Base-by-base conservation (phyloP, 371 early-diverging fungal species). In the Mortierella sp. region DNA sequence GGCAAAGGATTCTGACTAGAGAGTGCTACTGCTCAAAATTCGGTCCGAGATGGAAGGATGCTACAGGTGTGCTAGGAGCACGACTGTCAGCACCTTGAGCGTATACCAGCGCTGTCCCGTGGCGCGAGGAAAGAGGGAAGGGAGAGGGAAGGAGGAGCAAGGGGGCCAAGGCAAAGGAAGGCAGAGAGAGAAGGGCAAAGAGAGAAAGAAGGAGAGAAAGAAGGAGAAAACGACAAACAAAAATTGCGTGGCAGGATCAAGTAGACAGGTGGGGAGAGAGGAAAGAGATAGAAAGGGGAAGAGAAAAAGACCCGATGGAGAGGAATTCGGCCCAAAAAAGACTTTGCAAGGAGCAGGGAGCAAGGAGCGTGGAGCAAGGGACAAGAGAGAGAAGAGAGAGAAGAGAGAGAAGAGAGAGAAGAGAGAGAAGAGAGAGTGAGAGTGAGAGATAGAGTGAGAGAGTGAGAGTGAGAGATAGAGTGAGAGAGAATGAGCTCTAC, bases 191-290 rank as follows among this genome's bases (percentile, higher is more conserved):
- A 48, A 25, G 43, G 55, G 47, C n/a, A 25, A 23, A 55, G 30
- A 44, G 46, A 45, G 26, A 59, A 26, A 52, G 44, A 53, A 51
- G 44, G n/a, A n/a, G n/a, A 52, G 59, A 59, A 30, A 52, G 25
- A 37, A 52, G 52, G 44, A 19, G 26, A 43, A 60, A 43, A 52
- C 19, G 62, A n/a, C n/a, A n/a, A n/a, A n/a, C 9, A 51, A 16
- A 51, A n/a, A 11, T 23, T 19, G 15, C 21, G 26, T 53, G 53
- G 26, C 53, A 4, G 21, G 53, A 7, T 4, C 28, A 51, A 62
- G 25, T 52, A 16, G 19, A 51, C 14, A 46, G 23, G 62, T 37
- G 30, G 45, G n/a, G 45, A 37, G 19, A 15, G 46, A 1, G 21
- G 46, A 53, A 16, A 50, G 50, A 23, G 45, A n/a, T 12, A 15